phyloP scores from a whole-genome alignment of 176 grass and related monocot genomes.

The Oryza meridionalis region DNA sequence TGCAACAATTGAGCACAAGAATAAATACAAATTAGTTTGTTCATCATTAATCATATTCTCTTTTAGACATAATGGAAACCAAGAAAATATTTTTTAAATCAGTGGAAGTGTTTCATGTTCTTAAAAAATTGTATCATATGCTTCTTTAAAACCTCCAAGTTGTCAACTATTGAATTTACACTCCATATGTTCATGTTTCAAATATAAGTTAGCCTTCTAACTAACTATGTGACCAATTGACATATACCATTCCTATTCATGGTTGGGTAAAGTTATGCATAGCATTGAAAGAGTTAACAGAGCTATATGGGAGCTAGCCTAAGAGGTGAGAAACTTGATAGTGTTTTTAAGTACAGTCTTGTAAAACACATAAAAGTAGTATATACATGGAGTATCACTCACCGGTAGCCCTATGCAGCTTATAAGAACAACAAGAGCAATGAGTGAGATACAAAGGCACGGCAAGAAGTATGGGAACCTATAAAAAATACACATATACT shows the following conservation, averaged over 20 bases:
- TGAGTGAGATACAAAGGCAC: slow-evolving; percentile 65
- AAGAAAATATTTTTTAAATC: not conserved
- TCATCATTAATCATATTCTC: not conserved
- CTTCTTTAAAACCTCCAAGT: not conserved
- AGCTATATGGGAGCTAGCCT: not conserved
- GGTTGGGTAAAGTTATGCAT: too few species aligned
- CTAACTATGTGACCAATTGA: not conserved
- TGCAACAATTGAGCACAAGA: not conserved
- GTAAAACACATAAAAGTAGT: not conserved
- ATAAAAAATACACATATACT: not conserved
- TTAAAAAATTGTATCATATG: not conserved
- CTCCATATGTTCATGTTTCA: not conserved
- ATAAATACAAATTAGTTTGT: too few species aligned
- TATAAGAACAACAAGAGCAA: slow-evolving; percentile 61
- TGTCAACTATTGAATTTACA: not conserved
- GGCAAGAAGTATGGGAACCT: slow-evolving; percentile 94
- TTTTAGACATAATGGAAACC: not conserved
- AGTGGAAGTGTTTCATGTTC: not conserved
- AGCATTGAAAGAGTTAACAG: not conserved
- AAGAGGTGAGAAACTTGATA: not conserved
- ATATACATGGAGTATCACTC: slow-evolving; percentile 34
- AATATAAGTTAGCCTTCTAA: not conserved
- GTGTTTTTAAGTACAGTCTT: not conserved
- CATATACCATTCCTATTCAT: too few species aligned
- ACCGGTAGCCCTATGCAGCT: slow-evolving; percentile 76